Percentiles rank a stretch among this genome's conserved stretches.
These are phyloP conservation scores for Fistulifera pelliculosa DNA, from an alignment of 108 stramenopile genomes.

Conservation along the genomic window DNA sequence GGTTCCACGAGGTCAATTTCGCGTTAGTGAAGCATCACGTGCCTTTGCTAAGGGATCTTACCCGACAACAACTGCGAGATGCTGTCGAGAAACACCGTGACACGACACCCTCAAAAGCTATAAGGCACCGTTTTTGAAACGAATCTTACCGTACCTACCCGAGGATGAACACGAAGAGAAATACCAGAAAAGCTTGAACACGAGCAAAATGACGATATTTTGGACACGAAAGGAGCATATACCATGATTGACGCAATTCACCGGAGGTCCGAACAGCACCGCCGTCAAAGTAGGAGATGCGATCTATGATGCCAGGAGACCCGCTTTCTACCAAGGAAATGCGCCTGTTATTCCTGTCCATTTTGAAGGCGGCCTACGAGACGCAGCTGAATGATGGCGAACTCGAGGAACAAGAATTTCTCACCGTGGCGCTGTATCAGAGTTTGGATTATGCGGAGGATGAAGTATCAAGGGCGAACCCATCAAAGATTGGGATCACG, in stretches of 20 bases:
- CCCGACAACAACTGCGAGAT: constrained; percentile 27
- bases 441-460: constrained; percentile 23
- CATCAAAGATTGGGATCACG: constrained; percentile 30
- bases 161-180: background rate
- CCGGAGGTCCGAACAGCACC: too few species aligned
- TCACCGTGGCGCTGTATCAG: constrained; percentile 17
- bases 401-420: constrained; percentile 20
- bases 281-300: too few species aligned
- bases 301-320: too few species aligned
- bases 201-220: too few species aligned
- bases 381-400: constrained; percentile 24
- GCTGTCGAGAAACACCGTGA: constrained; percentile 38
- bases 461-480: constrained; percentile 15
- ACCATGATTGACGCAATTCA: too few species aligned
- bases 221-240: too few species aligned
- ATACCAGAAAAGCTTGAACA: too few species aligned
- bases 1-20: constrained; percentile 47
- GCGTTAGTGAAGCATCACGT: constrained; percentile 45
- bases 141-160: constrained; percentile 35
- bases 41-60: constrained; percentile 37
- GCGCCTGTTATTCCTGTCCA: constrained; percentile 20
- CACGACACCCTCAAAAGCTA: constrained; percentile 23
- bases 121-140: constrained; percentile 29
- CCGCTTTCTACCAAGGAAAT: background rate
- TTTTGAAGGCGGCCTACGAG: constrained; percentile 22